A percentile compares a stretch with the other conserved stretches of the same genome.
phyloP scores from a whole-genome alignment of 805 yeast species.

The Wickerhamomyces strasburgensis region DNA sequence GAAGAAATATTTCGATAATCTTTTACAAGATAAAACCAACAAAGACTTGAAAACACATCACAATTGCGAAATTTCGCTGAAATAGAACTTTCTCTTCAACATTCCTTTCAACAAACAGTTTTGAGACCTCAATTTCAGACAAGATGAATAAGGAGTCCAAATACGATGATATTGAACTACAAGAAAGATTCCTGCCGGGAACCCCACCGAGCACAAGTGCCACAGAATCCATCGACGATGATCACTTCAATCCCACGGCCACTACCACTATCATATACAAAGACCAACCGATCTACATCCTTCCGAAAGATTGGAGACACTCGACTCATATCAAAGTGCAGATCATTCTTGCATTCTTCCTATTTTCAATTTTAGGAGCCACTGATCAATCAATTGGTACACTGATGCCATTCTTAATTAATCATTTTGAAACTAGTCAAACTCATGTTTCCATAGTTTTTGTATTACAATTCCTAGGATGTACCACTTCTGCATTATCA shows the following conservation, averaged over 20 bases:
- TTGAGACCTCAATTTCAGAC: too few relatives aligned
- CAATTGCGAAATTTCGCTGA: too few relatives aligned
- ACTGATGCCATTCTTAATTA: slow-evolving; percentile 46
- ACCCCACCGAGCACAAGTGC: slow-evolving; percentile 3
- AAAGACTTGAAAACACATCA: too few relatives aligned
- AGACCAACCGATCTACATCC: slow-evolving; percentile 4
- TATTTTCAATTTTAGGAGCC: slow-evolving; percentile 47
- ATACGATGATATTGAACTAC: slow-evolving; percentile 7
- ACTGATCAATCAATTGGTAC: slow-evolving; percentile 61
- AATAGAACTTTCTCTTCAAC: too few relatives aligned
- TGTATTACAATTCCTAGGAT: slow-evolving; percentile 50
- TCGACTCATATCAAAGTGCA: slow-evolving; percentile 40
- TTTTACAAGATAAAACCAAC: too few relatives aligned
- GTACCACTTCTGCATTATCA: slow-evolving; percentile 45
- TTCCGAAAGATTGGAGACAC: slow-evolving; percentile 20
- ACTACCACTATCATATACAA: slow-evolving; percentile 1
- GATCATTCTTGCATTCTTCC: slow-evolving; percentile 33
- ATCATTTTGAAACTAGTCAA: slow-evolving; percentile 44
- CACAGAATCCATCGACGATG: background rate
- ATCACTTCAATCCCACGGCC: background rate
- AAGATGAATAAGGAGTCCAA: too few relatives aligned
- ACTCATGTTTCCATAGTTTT: slow-evolving; percentile 45
- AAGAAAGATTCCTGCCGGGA: slow-evolving; percentile 13
- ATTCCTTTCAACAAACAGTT: too few relatives aligned
- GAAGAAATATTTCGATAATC: too few relatives aligned